Conservation (phyloP, 208 protist species). For the Trypanosoma platydactyli region DNA sequence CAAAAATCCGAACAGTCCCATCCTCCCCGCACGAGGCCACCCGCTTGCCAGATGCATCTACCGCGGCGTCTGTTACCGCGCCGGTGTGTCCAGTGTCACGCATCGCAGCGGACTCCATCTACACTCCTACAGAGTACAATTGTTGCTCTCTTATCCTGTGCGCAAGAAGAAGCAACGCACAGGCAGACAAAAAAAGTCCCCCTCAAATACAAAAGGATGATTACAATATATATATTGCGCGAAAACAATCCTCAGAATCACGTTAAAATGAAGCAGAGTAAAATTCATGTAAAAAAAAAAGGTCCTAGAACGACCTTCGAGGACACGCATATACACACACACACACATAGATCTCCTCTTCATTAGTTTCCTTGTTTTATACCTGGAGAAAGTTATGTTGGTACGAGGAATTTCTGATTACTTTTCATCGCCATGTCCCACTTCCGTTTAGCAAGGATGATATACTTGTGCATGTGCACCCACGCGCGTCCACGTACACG, state of each 20-base stretch:
- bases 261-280: too few species aligned
- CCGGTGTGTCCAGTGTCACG: constrained; percentile 69
- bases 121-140: neutral
- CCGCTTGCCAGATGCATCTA: constrained; percentile 51
- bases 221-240: too few species aligned
- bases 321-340: neutral
- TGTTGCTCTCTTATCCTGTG: neutral
- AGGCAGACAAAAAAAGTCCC: neutral
- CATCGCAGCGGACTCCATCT: constrained; percentile 34
- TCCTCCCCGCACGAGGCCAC: constrained; percentile 72
- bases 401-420: constrained; percentile 50
- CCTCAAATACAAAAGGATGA: neutral
- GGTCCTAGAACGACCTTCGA: neutral
- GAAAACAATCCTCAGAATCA: too few species aligned
- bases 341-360: neutral
- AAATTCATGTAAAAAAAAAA: constrained; percentile 4
- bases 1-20: constrained; percentile 67
- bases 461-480: constrained; percentile 83
- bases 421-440: constrained; percentile 62
- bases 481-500: constrained; percentile 48
- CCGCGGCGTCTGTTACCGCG: constrained; percentile 68
- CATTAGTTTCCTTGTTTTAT: neutral
- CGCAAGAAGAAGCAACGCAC: too few species aligned
- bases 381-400: constrained; percentile 21
- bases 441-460: constrained; percentile 72